Evolutionary conservation across 139 green algal genomes (phyloP).

Genomic region (Penium margaritaceum): DNA sequence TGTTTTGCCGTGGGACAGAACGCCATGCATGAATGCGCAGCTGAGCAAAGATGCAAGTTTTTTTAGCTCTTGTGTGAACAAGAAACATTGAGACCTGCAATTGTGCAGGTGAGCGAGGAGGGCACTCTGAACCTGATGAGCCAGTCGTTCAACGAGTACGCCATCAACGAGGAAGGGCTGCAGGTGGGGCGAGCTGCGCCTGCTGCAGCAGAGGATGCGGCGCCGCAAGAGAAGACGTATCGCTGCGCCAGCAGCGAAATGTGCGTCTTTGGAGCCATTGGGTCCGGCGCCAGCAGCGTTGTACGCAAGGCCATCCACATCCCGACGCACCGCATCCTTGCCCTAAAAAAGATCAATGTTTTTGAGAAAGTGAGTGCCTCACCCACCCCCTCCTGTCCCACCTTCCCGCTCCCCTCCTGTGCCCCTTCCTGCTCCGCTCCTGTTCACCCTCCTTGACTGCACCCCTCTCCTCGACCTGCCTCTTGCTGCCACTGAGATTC

Average conservation of each 20-base stretch:
- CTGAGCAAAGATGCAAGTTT: too few relatives aligned
- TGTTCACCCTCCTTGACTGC: neutral
- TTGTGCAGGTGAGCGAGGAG: constrained; percentile 33
- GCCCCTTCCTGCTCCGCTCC: neutral
- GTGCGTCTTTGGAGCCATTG: constrained; percentile 38
- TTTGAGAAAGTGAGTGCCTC: constrained; percentile 42
- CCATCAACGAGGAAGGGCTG: constrained; percentile 30
- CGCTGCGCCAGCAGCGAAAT: constrained; percentile 31
- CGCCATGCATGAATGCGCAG: too few relatives aligned
- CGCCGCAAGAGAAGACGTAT: constrained; percentile 18
- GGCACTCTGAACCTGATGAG: constrained; percentile 42
- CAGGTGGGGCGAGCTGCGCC: neutral
- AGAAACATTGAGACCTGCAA: too few relatives aligned
- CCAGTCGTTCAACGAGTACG: constrained; percentile 35
- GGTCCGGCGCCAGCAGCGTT: constrained; percentile 39
- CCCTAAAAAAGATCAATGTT: constrained; percentile 50
- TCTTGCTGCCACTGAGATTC: too few relatives aligned
- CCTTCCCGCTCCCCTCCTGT: neutral
- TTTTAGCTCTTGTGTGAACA: too few relatives aligned
- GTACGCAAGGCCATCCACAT: constrained; percentile 47
- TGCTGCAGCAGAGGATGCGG: neutral
- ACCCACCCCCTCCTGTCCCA: neutral
- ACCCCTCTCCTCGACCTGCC: neutral
- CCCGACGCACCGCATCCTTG: constrained; percentile 44
- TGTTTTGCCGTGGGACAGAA: too few relatives aligned